Conservation (phyloP, 2,329 filamentous ascomycete species). For the Colletotrichum sojae region DNA sequence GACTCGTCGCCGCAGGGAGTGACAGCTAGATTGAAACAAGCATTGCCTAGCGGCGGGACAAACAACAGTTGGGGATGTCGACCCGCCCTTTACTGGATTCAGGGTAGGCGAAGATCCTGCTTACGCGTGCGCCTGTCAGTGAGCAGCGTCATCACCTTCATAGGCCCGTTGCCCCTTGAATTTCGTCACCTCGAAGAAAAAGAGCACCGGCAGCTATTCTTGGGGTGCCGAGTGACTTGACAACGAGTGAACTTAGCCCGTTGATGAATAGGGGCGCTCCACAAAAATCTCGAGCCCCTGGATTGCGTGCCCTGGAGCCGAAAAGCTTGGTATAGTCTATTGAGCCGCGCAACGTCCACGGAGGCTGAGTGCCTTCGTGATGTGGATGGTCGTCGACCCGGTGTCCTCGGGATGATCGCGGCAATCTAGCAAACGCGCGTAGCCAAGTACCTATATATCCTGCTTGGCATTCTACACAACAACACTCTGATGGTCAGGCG, state of each 20-base stretch:
- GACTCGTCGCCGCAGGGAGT: background rate
- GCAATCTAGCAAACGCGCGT: background rate
- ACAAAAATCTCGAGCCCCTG: background rate
- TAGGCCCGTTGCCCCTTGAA: slow-evolving; percentile 13
- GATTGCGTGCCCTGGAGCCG: background rate
- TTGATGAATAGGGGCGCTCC: background rate
- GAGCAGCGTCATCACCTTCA: slow-evolving; percentile 15
- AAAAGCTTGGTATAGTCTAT: slow-evolving; percentile 34
- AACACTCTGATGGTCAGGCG: background rate
- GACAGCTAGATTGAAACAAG: slow-evolving; percentile 24
- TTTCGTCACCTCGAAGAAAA: slow-evolving; percentile 3
- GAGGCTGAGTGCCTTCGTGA: slow-evolving; percentile 24
- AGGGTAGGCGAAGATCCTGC: background rate
- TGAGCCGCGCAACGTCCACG: slow-evolving; percentile 22
- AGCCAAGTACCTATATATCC: background rate
- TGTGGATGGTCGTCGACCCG: slow-evolving; percentile 22
- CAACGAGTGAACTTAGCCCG: background rate
- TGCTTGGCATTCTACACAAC: background rate
- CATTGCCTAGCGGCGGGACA: slow-evolving; percentile 20
- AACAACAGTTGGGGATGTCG: slow-evolving; percentile 1
- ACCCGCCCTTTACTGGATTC: slow-evolving; percentile 1
- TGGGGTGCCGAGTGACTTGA: background rate
- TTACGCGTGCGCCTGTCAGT: slow-evolving; percentile 31
- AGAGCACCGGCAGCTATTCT: slow-evolving; percentile 9
- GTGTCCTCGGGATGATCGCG: background rate